Percentiles rank a stretch among this genome's conserved stretches.
Conservation (phyloP, 495 filamentous ascomycete species). For the Podospora didyma region DNA sequence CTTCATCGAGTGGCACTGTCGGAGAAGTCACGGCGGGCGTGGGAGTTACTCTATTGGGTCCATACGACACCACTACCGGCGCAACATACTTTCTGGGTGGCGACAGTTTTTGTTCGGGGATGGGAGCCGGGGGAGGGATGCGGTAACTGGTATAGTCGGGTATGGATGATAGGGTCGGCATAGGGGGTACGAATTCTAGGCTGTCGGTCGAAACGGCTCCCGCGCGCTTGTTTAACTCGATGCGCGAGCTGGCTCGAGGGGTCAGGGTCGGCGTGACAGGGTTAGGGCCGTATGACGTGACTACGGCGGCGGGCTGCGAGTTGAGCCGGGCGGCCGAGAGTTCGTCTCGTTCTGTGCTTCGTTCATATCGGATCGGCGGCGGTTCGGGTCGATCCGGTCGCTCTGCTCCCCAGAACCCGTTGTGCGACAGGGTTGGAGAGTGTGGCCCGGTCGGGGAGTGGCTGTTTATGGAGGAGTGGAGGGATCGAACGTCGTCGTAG, state of each 20-base stretch:
- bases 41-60: constrained; percentile 30
- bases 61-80: constrained; percentile 28
- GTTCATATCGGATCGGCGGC: background rate
- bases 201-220: constrained; percentile 18
- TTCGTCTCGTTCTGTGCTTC: constrained; percentile 27
- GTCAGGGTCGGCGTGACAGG: constrained; percentile 30
- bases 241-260: constrained; percentile 17
- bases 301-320: constrained; percentile 16
- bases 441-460: constrained; percentile 23
- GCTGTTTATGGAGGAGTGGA: constrained; percentile 13
- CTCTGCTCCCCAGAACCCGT: constrained; percentile 10
- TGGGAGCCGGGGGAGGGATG: constrained; percentile 10
- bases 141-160: constrained; percentile 20
- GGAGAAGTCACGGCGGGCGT: constrained; percentile 24
- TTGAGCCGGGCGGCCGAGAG: constrained; percentile 28
- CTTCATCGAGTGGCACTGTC: constrained; percentile 27
- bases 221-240: constrained; percentile 13
- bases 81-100: constrained; percentile 13
- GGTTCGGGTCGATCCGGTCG: too few relatives aligned
- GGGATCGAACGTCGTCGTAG: constrained; percentile 30
- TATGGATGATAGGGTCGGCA: constrained; percentile 16
- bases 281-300: constrained; percentile 31
- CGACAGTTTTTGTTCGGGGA: background rate
- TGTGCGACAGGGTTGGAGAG: constrained; percentile 18
- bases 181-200: constrained; percentile 14